Evolutionary conservation across 768 basidiomycete species (phyloP).

Genomic region (Leccinum subtestaceum): DNA sequence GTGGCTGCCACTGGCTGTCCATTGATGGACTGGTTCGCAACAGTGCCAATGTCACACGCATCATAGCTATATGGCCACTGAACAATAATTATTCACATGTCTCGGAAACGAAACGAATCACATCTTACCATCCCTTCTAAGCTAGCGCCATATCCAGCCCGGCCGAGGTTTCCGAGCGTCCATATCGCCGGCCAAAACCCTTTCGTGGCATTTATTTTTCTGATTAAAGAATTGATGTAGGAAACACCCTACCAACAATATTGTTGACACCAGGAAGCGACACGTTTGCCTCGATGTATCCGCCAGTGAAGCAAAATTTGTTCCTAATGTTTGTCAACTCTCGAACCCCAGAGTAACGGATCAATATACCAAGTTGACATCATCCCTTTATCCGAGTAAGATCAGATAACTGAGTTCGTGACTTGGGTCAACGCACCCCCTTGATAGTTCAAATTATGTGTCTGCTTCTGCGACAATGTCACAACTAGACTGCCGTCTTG

Average conservation of each 20-base stretch:
- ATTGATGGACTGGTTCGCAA: slow-evolving; percentile 75
- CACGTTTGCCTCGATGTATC: slow-evolving; percentile 65
- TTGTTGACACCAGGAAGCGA: slow-evolving; percentile 65
- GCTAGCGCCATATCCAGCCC: slow-evolving; percentile 69
- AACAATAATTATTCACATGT: slow-evolving; percentile 3
- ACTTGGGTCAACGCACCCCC: slow-evolving; percentile 28
- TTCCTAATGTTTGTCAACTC: slow-evolving; percentile 48
- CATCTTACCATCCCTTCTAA: slow-evolving; percentile 47
- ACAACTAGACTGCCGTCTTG: slow-evolving; percentile 49
- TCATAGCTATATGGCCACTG: slow-evolving; percentile 71
- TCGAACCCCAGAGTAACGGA: neutral
- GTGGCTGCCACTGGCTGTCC: slow-evolving; percentile 63
- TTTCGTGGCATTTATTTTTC: slow-evolving; percentile 8
- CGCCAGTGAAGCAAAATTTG: slow-evolving; percentile 88
- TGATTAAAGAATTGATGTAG: neutral
- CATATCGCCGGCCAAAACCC: slow-evolving; percentile 56
- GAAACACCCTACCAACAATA: slow-evolving; percentile 44
- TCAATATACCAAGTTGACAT: slow-evolving; percentile 38
- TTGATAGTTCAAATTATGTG: slow-evolving; percentile 46
- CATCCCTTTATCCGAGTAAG: slow-evolving; percentile 43
- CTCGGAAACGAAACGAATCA: neutral
- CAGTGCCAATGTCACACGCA: slow-evolving; percentile 80
- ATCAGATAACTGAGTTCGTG: slow-evolving; percentile 14
- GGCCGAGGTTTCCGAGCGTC: slow-evolving; percentile 57
- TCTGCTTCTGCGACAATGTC: slow-evolving; percentile 45